Evolutionary conservation across 2,329 filamentous ascomycete species (phyloP).

Genomic region (Stylonectria norvegica): DNA sequence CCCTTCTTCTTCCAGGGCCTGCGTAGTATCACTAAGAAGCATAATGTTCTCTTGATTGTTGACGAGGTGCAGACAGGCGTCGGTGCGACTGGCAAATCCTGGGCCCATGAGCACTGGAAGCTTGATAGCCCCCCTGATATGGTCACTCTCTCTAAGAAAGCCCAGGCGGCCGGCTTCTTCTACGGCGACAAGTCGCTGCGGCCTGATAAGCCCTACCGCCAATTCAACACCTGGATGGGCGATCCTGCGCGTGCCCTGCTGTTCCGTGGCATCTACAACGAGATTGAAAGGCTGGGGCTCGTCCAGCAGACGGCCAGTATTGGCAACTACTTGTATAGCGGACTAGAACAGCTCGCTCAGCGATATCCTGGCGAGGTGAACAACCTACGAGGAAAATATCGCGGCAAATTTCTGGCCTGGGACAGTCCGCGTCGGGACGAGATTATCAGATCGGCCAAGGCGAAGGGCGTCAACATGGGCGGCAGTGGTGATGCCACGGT

Average conservation of each 20-base stretch:
- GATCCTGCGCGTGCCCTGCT: conserved; percentile 78
- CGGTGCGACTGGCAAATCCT: conserved; percentile 86
- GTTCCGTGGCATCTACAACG: conserved; percentile 77
- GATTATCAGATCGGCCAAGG: conserved; percentile 74
- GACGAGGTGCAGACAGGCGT: conserved; percentile 92
- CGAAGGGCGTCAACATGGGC: conserved; percentile 77
- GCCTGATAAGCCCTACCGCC: conserved; percentile 86
- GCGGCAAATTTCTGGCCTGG: conserved; percentile 88
- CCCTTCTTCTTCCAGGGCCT: conserved; percentile 80
- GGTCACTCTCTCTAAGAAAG: conserved; percentile 92
- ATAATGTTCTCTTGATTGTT: conserved; percentile 78
- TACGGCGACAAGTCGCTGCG: conserved; percentile 73
- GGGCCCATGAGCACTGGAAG: conserved; percentile 92
- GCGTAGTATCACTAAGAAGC: conserved; percentile 70
- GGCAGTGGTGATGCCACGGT: conserved; percentile 74
- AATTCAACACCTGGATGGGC: conserved; percentile 97
- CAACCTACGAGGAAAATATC: conserved; percentile 79
- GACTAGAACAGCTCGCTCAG: conserved; percentile 61
- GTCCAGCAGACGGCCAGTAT: conserved; percentile 72
- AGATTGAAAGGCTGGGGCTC: conserved; percentile 69
- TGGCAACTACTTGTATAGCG: conserved; percentile 71
- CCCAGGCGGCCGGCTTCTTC: conserved; percentile 88
- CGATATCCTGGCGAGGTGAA: conserved; percentile 72
- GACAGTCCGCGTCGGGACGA: conserved; percentile 76
- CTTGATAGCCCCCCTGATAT: conserved; percentile 76